Conservation (phyloP, 2,329 filamentous ascomycete species). For the Chrysoporthe deuterocubensis region DNA sequence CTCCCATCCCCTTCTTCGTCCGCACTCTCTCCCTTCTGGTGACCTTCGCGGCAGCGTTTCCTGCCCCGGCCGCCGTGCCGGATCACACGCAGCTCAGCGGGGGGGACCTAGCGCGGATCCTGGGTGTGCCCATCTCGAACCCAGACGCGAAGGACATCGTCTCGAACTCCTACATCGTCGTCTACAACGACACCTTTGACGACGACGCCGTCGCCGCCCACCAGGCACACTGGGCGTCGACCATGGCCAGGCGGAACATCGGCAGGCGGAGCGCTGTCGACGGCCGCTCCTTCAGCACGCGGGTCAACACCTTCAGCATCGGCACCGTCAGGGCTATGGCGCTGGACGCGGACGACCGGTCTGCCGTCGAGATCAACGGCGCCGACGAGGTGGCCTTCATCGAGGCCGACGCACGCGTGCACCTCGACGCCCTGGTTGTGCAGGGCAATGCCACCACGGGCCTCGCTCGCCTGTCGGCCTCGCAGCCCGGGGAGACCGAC, state of each 20-base stretch:
- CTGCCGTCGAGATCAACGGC: slow-evolving; percentile 49
- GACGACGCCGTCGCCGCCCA: slow-evolving; percentile 54
- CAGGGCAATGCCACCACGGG: slow-evolving; percentile 60
- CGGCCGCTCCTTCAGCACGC: slow-evolving; percentile 53
- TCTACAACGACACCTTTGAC: slow-evolving; percentile 61
- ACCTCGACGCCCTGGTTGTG: slow-evolving; percentile 47
- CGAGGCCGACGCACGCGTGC: slow-evolving; percentile 53
- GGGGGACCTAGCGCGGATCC: not conserved
- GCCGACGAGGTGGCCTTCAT: slow-evolving; percentile 48
- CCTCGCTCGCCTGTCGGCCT: slow-evolving; percentile 57
- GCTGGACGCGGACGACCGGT: slow-evolving; percentile 39
- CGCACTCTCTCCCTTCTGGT: not conserved
- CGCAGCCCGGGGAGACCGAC: slow-evolving; percentile 36
- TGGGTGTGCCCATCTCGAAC: slow-evolving; percentile 56
- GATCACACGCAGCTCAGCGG: not conserved
- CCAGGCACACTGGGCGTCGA: slow-evolving; percentile 50
- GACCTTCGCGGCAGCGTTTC: slow-evolving; percentile 19
- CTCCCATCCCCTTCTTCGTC: not conserved
- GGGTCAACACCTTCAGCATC: slow-evolving; percentile 52
- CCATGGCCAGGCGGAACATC: slow-evolving; percentile 61
- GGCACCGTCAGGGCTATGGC: slow-evolving; percentile 57
- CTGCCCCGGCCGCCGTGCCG: slow-evolving; percentile 13
- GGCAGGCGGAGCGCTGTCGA: slow-evolving; percentile 50
- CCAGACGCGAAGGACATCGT: slow-evolving; percentile 52
- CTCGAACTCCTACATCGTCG: slow-evolving; percentile 65